phyloP scores from a whole-genome alignment of 768 basidiomycete genomes.

The Leucosporidium creatinivorum region DNA sequence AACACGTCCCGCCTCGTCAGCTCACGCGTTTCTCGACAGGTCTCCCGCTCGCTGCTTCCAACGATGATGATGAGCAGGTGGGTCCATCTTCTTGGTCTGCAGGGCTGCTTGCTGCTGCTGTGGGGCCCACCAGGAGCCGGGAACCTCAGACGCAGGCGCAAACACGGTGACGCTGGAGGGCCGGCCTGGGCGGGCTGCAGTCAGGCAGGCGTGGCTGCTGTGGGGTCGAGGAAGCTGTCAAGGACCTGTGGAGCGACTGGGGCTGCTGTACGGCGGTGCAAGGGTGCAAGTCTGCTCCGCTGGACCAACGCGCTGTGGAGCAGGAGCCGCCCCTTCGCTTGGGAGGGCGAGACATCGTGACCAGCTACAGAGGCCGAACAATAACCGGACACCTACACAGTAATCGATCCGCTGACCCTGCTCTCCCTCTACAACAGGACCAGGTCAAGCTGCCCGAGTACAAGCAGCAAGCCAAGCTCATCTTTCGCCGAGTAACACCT shows the following conservation, averaged over 20 bases:
- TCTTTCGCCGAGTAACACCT: conserved; percentile 86
- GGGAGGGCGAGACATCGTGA: neutral
- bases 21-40: conserved; percentile 13
- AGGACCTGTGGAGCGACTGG: too few relatives aligned
- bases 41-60: conserved; percentile 33
- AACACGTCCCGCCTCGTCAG: too few relatives aligned
- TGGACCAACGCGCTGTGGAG: conserved; percentile 13
- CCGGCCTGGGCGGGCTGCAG: too few relatives aligned
- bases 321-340: neutral
- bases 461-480: conserved; percentile 95
- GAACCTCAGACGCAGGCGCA: too few relatives aligned
- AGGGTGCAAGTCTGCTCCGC: too few relatives aligned
- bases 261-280: too few relatives aligned
- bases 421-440: conserved; percentile 52
- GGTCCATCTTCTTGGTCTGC: conserved; percentile 24
- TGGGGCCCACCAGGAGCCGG: too few relatives aligned
- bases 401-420: neutral
- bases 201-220: too few relatives aligned
- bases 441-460: conserved; percentile 91
- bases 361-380: neutral
- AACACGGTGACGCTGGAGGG: too few relatives aligned
- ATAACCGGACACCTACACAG: too few relatives aligned
- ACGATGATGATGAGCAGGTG: conserved; percentile 92
- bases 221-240: too few relatives aligned
- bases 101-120: too few relatives aligned